Percentiles rank a stretch among this genome's conserved stretches.
Conservation (phyloP, 495 filamentous ascomycete species). For the Penicillium tannophilum region DNA sequence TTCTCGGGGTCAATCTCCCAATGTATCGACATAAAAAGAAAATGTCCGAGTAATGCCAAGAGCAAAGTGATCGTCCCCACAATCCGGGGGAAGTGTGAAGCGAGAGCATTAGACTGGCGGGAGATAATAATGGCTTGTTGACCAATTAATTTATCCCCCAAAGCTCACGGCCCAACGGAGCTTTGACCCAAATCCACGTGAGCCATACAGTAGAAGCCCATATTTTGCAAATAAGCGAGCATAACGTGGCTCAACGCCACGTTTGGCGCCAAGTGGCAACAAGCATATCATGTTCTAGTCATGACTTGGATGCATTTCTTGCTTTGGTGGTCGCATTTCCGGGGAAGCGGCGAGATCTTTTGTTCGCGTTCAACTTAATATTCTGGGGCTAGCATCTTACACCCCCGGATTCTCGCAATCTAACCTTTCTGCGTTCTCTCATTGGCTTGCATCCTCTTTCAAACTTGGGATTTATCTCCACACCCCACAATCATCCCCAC, state of each 20-base stretch:
- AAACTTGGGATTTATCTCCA: background rate
- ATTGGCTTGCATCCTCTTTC: background rate
- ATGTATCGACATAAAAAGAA: background rate
- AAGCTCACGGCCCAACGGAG: background rate
- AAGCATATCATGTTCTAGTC: background rate
- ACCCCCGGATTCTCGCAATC: background rate
- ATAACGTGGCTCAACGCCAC: background rate
- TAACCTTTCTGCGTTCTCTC: background rate
- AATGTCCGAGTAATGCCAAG: background rate
- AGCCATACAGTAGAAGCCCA: too few species aligned
- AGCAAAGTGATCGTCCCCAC: background rate
- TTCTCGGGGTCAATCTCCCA: background rate
- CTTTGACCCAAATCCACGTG: too few species aligned
- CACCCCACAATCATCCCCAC: slow-evolving; percentile 14
- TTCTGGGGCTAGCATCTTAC: background rate
- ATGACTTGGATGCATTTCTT: too few species aligned
- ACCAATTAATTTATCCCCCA: too few species aligned
- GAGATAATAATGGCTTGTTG: too few species aligned
- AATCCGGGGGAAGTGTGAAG: background rate
- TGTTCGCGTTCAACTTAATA: background rate
- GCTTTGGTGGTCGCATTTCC: background rate
- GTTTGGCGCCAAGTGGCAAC: background rate
- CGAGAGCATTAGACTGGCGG: background rate
- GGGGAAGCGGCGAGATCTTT: background rate
- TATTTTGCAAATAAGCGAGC: background rate